Conservation (phyloP, 768 basidiomycete genomes). For the Trametes gibbosa region DNA sequence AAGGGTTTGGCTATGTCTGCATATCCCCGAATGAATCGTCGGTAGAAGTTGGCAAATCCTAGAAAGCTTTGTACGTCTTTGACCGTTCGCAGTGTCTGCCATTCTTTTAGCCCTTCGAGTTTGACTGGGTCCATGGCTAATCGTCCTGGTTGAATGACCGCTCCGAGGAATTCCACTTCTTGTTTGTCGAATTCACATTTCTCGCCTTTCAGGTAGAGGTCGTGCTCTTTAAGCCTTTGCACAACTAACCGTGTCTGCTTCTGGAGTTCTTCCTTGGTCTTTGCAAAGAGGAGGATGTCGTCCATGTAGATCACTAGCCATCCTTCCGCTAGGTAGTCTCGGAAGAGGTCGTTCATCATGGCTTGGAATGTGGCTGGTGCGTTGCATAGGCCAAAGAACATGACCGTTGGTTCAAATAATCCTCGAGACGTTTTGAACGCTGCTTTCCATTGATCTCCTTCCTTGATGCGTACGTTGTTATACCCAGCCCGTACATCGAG, state of each 20-base stretch:
- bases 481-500: slow-evolving; percentile 38
- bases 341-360: slow-evolving; percentile 15
- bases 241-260: slow-evolving; percentile 19
- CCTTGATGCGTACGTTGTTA: slow-evolving; percentile 36
- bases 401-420: slow-evolving; percentile 30
- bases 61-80: slow-evolving; percentile 32
- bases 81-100: slow-evolving; percentile 28
- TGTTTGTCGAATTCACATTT: slow-evolving; percentile 37
- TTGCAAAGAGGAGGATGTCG: slow-evolving; percentile 18
- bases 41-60: slow-evolving; percentile 34
- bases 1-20: slow-evolving; percentile 34
- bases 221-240: slow-evolving; percentile 27
- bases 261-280: slow-evolving; percentile 14
- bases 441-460: slow-evolving; percentile 34
- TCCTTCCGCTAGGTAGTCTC: slow-evolving; percentile 15
- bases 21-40: slow-evolving; percentile 33
- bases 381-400: slow-evolving; percentile 26
- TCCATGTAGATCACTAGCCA: slow-evolving; percentile 13
- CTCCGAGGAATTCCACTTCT: slow-evolving; percentile 42
- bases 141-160: slow-evolving; percentile 31
- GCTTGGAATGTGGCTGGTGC: slow-evolving; percentile 1
- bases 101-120: slow-evolving; percentile 33
- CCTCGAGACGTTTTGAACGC: slow-evolving; percentile 35
- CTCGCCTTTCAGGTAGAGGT: slow-evolving; percentile 29
- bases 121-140: too few relatives aligned